Evolutionary conservation across 805 yeast genomes (phyloP).

Genomic region (Nakazawaea ishiwadae): DNA sequence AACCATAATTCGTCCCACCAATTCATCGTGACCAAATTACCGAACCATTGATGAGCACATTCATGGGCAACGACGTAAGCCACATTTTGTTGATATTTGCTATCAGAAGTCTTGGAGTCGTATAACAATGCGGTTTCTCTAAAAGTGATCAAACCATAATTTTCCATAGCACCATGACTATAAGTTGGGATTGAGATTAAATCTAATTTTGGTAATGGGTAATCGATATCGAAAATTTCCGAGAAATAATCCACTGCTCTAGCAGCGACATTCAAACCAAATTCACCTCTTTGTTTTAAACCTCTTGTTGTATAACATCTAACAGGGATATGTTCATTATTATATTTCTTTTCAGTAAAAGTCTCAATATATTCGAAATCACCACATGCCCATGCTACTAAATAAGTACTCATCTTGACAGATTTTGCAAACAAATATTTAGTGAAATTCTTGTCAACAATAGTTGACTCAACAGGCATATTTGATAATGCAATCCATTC

Average conservation of each 20-base stretch:
- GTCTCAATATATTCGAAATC: constrained; percentile 50
- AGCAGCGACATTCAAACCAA: constrained; percentile 44
- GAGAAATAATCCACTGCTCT: constrained; percentile 47
- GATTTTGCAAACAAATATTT: constrained; percentile 38
- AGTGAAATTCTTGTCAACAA: constrained; percentile 17
- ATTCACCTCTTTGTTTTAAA: constrained; percentile 38
- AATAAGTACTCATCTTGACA: constrained; percentile 52
- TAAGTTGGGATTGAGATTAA: constrained; percentile 75
- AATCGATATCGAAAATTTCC: constrained; percentile 43
- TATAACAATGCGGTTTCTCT: constrained; percentile 55
- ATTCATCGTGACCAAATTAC: constrained; percentile 83
- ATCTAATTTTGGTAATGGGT: constrained; percentile 80
- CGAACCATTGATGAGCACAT: constrained; percentile 90
- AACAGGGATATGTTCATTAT: constrained; percentile 39
- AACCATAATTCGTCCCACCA: constrained; percentile 95
- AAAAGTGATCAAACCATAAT: constrained; percentile 78
- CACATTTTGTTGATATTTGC: constrained; percentile 59
- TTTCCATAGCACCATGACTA: constrained; percentile 88
- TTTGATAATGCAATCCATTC: constrained; percentile 37
- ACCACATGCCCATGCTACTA: constrained; percentile 57
- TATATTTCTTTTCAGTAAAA: constrained; percentile 33
- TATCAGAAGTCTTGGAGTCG: constrained; percentile 41
- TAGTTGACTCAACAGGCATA: too few relatives aligned
- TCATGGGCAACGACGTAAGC: constrained; percentile 84
- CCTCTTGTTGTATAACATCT: constrained; percentile 51